phyloP scores from a whole-genome alignment of 2,329 filamentous ascomycete species.

The Penicillium expansum region DNA sequence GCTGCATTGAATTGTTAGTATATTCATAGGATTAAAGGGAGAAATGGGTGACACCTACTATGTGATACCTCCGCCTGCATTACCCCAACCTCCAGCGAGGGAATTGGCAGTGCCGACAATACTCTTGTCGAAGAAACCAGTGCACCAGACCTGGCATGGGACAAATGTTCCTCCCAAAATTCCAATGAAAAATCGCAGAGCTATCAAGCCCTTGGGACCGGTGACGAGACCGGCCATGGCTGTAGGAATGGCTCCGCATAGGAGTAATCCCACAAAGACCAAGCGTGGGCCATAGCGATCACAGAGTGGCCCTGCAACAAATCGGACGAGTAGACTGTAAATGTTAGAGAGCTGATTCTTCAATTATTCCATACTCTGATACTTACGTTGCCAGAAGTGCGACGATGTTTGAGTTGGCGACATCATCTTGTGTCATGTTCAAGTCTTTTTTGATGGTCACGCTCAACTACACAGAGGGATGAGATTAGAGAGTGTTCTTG shows the following conservation, averaged over 20 bases:
- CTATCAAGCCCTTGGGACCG: conserved; percentile 54
- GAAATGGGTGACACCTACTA: conserved; percentile 49
- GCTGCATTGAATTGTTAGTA: conserved; percentile 24
- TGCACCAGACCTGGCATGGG: conserved; percentile 84
- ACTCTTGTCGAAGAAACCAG: conserved; percentile 90
- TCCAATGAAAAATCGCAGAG: conserved; percentile 45
- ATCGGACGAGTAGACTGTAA: conserved; percentile 66
- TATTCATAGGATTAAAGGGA: not conserved
- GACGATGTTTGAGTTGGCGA: conserved; percentile 88
- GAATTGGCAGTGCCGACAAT: conserved; percentile 86
- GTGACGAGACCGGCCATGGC: conserved; percentile 76
- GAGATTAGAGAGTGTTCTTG: conserved; percentile 22
- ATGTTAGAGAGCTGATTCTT: not conserved
- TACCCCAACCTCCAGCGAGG: conserved; percentile 79
- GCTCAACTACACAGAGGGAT: conserved; percentile 50
- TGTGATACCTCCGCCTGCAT: conserved; percentile 83
- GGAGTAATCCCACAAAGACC: conserved; percentile 74
- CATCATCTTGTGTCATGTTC: conserved; percentile 64
- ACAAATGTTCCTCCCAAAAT: conserved; percentile 47
- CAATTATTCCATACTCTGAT: not conserved
- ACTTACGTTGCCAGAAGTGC: conserved; percentile 67
- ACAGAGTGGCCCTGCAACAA: conserved; percentile 78
- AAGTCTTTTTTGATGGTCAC: conserved; percentile 79
- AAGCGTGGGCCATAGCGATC: conserved; percentile 77
- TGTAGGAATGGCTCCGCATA: conserved; percentile 75